Base-by-base conservation (phyloP, 305 asterid species). In the Withania somnifera region DNA sequence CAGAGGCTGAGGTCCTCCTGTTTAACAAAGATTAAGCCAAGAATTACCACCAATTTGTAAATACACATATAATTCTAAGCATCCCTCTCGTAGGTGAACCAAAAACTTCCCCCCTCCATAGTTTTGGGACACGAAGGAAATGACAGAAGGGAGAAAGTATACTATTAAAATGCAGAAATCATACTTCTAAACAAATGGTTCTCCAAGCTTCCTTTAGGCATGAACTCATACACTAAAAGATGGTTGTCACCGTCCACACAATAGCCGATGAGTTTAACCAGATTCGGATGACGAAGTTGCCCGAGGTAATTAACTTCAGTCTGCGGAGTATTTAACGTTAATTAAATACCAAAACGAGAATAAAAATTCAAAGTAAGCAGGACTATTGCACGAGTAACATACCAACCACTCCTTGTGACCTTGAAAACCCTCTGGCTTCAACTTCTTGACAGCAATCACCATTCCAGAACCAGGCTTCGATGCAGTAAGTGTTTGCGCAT, bases 341-440 rank as follows among this genome's bases (percentile, higher is more conserved):
- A 79, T 88, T 56, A 89, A 47, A 83, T 11, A 63, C 42, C 32
- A 80, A n/a, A n/a, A 61, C 3, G 6, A 52, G 7, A 77, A 81
- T 14, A 32, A 63, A 15, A n/a, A 8, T 13, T 54, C 10, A 61
- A 45, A 2, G 11, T 10, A n/a, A 78, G 57, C 0, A 0, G 26
- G 73, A 6, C 54, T 57, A 77, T 30, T 38, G 53, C 6, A 61
- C 9, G 32, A 24, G 38, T 32, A 67, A 11, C 76, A 5, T 91
- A 93, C 99, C 99, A 94, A 82, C 99, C 99, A 96, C 90, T 94
- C 98, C 87, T 94, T 94, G 89, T 96, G 99, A 78, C 99, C 98
- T 85, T 96, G 99, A 84, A 90, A 94, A 20, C 99, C 97, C 86
- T 93, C 99, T 2, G 99, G 98, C 85, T 93, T 94, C 79, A 94